Conservation (phyloP, 2,329 filamentous ascomycete genomes). For the Aspergillus jensenii region DNA sequence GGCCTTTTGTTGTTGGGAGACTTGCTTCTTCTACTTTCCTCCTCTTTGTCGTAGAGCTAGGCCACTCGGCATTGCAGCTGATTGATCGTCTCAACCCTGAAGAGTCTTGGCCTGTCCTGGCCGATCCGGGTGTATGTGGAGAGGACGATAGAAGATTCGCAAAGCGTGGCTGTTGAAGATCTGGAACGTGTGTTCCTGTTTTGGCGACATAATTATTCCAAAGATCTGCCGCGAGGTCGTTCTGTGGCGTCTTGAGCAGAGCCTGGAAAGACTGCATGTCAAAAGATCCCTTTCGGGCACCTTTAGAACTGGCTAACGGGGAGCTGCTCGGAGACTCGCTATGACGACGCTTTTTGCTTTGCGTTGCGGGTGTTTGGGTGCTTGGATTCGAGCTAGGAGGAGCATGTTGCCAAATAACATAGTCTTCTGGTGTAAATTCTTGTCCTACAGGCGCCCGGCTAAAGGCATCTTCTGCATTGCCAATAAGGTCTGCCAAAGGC, state of each 20-base stretch:
- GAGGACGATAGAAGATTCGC: slow-evolving; percentile 69
- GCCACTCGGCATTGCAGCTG: slow-evolving; percentile 70
- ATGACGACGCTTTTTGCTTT: slow-evolving; percentile 65
- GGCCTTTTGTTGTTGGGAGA: slow-evolving; percentile 42
- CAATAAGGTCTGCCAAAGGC: slow-evolving; percentile 61
- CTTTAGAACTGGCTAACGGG: slow-evolving; percentile 51
- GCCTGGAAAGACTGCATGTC: slow-evolving; percentile 61
- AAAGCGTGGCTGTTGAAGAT: slow-evolving; percentile 57
- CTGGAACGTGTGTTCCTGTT: slow-evolving; percentile 47
- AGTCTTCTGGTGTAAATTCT: slow-evolving; percentile 59
- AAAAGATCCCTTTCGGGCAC: slow-evolving; percentile 44
- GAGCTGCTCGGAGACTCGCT: slow-evolving; percentile 74
- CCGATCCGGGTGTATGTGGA: slow-evolving; percentile 61
- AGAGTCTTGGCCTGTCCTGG: slow-evolving; percentile 42
- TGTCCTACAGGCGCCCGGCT: slow-evolving; percentile 46
- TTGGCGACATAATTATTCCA: slow-evolving; percentile 72
- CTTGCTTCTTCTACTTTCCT: slow-evolving; percentile 57
- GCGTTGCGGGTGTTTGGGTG: slow-evolving; percentile 46
- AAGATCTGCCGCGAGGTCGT: slow-evolving; percentile 71
- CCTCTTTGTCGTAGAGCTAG: slow-evolving; percentile 61
- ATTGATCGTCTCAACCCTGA: slow-evolving; percentile 62
- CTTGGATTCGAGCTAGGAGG: slow-evolving; percentile 42
- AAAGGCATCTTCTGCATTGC: slow-evolving; percentile 58
- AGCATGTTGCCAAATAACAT: slow-evolving; percentile 59
- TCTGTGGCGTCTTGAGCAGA: slow-evolving; percentile 64